Percentiles rank a stretch among this genome's conserved stretches.
phyloP scores from a whole-genome alignment of 2,329 filamentous ascomycete species.

The Seiridium cupressi region DNA sequence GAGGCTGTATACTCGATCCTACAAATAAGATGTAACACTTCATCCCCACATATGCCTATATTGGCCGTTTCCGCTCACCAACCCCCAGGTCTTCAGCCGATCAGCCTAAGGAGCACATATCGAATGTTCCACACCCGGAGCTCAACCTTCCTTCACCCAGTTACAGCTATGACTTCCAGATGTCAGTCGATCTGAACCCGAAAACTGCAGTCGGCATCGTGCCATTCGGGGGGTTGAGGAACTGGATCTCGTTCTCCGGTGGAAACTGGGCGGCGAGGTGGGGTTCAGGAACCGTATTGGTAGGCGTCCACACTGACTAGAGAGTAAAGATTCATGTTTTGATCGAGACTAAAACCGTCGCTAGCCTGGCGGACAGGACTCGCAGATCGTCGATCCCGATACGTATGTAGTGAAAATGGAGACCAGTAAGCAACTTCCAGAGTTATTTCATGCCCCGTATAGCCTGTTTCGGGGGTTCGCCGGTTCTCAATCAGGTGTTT shows the following conservation, averaged over 20 bases:
- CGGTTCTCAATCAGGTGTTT: too few species aligned
- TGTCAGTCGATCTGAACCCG: slow-evolving; percentile 44
- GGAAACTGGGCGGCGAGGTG: slow-evolving; percentile 48
- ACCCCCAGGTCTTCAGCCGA: background rate
- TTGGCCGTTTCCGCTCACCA: too few species aligned
- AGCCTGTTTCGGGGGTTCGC: too few species aligned
- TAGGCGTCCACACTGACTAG: slow-evolving; percentile 7
- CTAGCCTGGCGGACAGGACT: slow-evolving; percentile 34
- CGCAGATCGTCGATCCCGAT: slow-evolving; percentile 27
- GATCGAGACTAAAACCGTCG: too few species aligned
- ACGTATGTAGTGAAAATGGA: slow-evolving; percentile 33
- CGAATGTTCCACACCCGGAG: slow-evolving; percentile 27
- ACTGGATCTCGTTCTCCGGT: slow-evolving; percentile 47
- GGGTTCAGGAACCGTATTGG: slow-evolving; percentile 44
- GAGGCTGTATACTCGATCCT: too few species aligned
- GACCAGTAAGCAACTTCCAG: slow-evolving; percentile 23
- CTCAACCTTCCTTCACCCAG: slow-evolving; percentile 43
- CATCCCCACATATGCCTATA: too few species aligned
- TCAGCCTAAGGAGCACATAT: background rate
- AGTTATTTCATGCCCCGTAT: too few species aligned
- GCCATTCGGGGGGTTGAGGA: slow-evolving; percentile 36
- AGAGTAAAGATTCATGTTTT: too few species aligned
- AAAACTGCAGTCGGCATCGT: slow-evolving; percentile 41
- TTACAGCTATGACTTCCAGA: slow-evolving; percentile 48
- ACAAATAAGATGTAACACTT: too few species aligned